Evolutionary conservation across 2,329 filamentous ascomycete species (phyloP).

Genomic region (Teratosphaeria epicoccoides): DNA sequence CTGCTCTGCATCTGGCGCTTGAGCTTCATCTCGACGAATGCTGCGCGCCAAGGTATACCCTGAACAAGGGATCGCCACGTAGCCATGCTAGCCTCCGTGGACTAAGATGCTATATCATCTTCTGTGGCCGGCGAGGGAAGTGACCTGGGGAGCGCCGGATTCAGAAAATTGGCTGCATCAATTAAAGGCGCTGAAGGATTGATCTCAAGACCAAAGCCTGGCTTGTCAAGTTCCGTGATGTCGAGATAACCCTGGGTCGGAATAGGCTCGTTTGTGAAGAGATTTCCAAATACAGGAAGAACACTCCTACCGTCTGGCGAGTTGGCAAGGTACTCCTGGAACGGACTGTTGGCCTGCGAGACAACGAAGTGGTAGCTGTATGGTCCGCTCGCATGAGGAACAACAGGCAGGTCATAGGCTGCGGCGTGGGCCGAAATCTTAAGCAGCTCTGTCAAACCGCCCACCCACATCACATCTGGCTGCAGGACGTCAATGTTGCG

Average conservation of each 20-base stretch:
- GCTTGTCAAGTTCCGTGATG: slow-evolving; percentile 70
- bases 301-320: slow-evolving; percentile 84
- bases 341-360: slow-evolving; percentile 83
- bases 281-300: slow-evolving; percentile 79
- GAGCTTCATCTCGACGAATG: too few species aligned
- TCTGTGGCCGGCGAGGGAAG: slow-evolving; percentile 22
- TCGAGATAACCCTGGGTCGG: slow-evolving; percentile 73
- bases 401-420: slow-evolving; percentile 87
- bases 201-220: slow-evolving; percentile 79
- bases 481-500: slow-evolving; percentile 91
- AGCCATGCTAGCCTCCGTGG: neutral
- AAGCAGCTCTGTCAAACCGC: slow-evolving; percentile 81
- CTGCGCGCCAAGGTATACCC: neutral
- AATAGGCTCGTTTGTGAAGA: slow-evolving; percentile 86
- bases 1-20: too few species aligned
- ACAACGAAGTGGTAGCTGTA: slow-evolving; percentile 97
- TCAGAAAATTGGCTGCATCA: slow-evolving; percentile 61
- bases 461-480: slow-evolving; percentile 96
- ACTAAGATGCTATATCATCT: slow-evolving; percentile 1
- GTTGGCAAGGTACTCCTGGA: slow-evolving; percentile 93
- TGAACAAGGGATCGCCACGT: neutral
- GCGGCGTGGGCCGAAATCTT: slow-evolving; percentile 81
- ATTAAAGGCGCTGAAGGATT: slow-evolving; percentile 75
- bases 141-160: slow-evolving; percentile 45
- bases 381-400: slow-evolving; percentile 86